phyloP scores from a whole-genome alignment of 768 basidiomycete genomes.

The Psilocybe azurescens region DNA sequence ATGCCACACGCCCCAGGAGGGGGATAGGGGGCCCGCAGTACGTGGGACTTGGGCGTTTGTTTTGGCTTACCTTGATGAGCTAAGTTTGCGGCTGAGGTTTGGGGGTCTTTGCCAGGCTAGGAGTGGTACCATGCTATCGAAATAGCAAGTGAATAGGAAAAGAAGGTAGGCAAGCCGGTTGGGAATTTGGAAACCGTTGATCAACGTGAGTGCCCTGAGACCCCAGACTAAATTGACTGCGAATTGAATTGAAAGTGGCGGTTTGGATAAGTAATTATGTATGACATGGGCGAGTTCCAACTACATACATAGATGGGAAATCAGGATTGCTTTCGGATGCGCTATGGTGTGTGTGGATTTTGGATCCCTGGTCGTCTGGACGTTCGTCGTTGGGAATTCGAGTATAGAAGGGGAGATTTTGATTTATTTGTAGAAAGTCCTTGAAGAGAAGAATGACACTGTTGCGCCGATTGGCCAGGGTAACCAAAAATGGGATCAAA shows the following conservation, averaged over 20 bases:
- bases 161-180: neutral
- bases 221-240: neutral
- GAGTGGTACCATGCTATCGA: neutral
- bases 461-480: neutral
- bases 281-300: neutral
- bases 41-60: neutral
- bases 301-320: neutral
- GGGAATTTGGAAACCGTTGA: neutral
- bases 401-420: neutral
- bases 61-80: neutral
- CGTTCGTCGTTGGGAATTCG: neutral
- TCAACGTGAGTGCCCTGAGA: neutral
- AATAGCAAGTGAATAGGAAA: neutral
- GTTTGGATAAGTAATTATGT: neutral
- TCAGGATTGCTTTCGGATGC: neutral
- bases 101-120: neutral
- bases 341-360: neutral
- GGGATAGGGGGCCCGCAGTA: neutral
- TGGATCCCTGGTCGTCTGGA: neutral
- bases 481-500: neutral
- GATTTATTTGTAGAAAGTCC: too few relatives aligned
- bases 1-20: neutral
- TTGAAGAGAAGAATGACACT: neutral
- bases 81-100: neutral
- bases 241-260: neutral